A percentile compares a stretch with the other conserved stretches of the same genome.
Evolutionary conservation across 768 basidiomycete species (phyloP).

Genomic region (Mycena vulgaris): DNA sequence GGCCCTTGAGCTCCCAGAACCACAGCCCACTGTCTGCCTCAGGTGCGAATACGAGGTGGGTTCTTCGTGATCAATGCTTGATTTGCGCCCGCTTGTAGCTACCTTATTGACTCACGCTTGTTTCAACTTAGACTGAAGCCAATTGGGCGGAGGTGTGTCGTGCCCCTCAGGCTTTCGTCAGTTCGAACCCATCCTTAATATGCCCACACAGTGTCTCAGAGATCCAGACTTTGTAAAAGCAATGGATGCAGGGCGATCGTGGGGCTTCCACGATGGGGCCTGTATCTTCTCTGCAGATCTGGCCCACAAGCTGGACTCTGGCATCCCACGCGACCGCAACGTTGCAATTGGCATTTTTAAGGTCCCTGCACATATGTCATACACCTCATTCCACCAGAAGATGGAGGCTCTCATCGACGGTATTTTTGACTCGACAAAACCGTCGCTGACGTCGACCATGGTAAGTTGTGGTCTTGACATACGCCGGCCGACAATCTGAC

Average conservation of each 20-base stretch:
- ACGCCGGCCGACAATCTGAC: neutral
- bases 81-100: neutral
- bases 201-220: constrained; percentile 12
- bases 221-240: constrained; percentile 18
- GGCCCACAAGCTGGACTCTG: constrained; percentile 4
- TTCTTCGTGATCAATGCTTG: neutral
- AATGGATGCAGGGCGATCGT: constrained; percentile 10
- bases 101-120: constrained; percentile 2
- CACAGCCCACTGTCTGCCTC: constrained; percentile 10
- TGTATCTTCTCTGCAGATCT: constrained; percentile 11
- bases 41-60: constrained; percentile 16
- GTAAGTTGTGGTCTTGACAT: neutral
- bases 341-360: constrained; percentile 2
- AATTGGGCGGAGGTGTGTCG: constrained; percentile 12
- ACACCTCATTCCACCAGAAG: constrained; percentile 5
- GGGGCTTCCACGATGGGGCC: constrained; percentile 18
- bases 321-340: constrained; percentile 1
- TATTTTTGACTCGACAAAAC: constrained; percentile 2
- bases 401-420: neutral
- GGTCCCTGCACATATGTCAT: constrained; percentile 2
- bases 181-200: neutral
- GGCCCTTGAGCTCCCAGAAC: neutral
- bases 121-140: constrained; percentile 13
- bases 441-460: constrained; percentile 3
- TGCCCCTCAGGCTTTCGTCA: neutral